Conservation (phyloP, 805 yeast genomes). For the Nakazawaea wyomingensis region DNA sequence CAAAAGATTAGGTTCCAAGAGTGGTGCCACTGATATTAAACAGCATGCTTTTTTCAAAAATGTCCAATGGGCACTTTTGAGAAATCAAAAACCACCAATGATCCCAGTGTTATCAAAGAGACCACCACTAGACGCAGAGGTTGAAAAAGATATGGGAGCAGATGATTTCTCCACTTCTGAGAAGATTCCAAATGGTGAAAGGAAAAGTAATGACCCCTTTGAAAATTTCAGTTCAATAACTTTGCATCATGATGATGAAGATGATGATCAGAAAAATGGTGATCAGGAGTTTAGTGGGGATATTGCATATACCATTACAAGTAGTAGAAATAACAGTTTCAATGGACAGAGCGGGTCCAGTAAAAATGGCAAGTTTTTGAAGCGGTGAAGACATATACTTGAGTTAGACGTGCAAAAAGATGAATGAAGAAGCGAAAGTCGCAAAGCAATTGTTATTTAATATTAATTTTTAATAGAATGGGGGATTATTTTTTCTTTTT, state of each 20-base stretch:
- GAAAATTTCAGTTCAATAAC: constrained; percentile 83
- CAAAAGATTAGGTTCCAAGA: constrained; percentile 82
- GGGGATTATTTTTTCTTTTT: too few relatives aligned
- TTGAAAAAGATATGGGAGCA: constrained; percentile 15
- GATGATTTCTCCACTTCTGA: constrained; percentile 3
- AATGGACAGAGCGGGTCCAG: constrained; percentile 13
- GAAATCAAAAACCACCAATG: constrained; percentile 94
- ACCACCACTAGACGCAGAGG: constrained; percentile 5
- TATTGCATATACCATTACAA: constrained; percentile 51
- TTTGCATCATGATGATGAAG: constrained; percentile 64
- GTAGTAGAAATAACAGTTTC: constrained; percentile 11
- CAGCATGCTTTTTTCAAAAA: constrained; percentile 86
- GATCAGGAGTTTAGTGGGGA: constrained; percentile 44
- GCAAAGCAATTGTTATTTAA: too few relatives aligned
- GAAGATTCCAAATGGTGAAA: not conserved
- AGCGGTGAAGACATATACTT: too few relatives aligned
- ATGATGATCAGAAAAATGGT: constrained; percentile 37
- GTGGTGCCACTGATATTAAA: constrained; percentile 94
- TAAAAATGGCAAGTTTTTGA: constrained; percentile 21
- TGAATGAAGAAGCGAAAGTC: too few relatives aligned
- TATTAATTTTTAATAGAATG: too few relatives aligned
- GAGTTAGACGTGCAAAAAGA: too few relatives aligned
- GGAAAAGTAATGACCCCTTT: constrained; percentile 57
- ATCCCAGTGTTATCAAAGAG: constrained; percentile 61
- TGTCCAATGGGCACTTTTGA: constrained; percentile 90